Conservation (phyloP, 768 basidiomycete species). For the Mycena maculata region DNA sequence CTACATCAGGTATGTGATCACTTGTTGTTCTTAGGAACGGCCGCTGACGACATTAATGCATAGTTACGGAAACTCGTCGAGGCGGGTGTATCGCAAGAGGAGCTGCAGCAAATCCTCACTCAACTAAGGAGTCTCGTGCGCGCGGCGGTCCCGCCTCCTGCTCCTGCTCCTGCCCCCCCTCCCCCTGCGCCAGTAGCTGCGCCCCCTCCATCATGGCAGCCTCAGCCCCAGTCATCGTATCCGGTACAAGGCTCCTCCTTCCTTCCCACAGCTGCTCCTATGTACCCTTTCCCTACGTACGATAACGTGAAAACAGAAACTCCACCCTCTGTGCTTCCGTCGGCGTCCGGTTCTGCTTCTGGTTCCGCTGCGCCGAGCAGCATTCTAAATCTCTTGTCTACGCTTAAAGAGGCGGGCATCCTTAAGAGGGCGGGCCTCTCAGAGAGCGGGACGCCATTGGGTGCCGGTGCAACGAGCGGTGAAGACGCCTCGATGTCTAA, state of each 20-base stretch:
- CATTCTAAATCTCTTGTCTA: slow-evolving; percentile 71
- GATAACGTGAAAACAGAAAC: slow-evolving; percentile 40
- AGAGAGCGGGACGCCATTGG: slow-evolving; percentile 61
- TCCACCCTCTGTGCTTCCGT: slow-evolving; percentile 45
- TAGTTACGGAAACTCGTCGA: slow-evolving; percentile 81
- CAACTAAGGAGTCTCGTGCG: slow-evolving; percentile 76
- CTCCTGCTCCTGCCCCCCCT: slow-evolving; percentile 39
- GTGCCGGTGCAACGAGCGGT: slow-evolving; percentile 57
- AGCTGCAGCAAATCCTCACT: slow-evolving; percentile 78
- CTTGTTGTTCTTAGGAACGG: slow-evolving; percentile 16
- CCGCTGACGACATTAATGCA: slow-evolving; percentile 13
- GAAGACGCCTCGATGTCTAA: slow-evolving; percentile 46
- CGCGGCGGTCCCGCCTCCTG: slow-evolving; percentile 51
- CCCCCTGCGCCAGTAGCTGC: slow-evolving; percentile 18
- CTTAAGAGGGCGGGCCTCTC: slow-evolving; percentile 85
- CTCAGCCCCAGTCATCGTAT: slow-evolving; percentile 45
- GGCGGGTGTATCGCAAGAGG: slow-evolving; percentile 82
- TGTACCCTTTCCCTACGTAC: slow-evolving; percentile 33
- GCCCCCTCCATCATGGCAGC: slow-evolving; percentile 35
- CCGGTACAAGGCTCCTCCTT: slow-evolving; percentile 39
- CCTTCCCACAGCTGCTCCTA: slow-evolving; percentile 29
- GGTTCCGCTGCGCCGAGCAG: slow-evolving; percentile 49
- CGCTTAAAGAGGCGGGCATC: slow-evolving; percentile 84
- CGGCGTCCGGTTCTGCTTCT: slow-evolving; percentile 40
- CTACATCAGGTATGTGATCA: slow-evolving; percentile 77